Evolutionary conservation across 1,284 basidiomycete genomes (phyloP).

Genomic region (Austroboletus novae-zelandiae): DNA sequence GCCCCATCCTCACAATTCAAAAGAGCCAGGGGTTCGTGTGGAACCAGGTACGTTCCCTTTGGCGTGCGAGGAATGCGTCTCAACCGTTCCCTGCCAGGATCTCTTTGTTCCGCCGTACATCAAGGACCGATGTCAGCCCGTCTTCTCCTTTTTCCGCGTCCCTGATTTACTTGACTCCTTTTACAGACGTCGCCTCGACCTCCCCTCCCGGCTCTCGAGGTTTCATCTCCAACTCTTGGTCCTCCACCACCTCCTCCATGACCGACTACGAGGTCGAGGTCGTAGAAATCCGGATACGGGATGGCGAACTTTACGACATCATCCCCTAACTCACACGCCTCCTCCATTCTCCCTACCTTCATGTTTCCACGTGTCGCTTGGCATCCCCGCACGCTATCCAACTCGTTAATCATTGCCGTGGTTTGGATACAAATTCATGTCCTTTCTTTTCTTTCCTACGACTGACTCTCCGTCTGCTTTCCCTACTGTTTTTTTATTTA

Average conservation of each 20-base stretch:
- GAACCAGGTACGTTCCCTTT: slow-evolving; percentile 62
- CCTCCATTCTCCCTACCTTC: not conserved
- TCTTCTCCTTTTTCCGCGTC: not conserved
- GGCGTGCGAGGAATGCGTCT: slow-evolving; percentile 1
- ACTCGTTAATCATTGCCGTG: not conserved
- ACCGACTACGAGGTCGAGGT: slow-evolving; percentile 77
- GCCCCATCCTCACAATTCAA: slow-evolving; percentile 80
- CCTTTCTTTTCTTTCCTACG: slow-evolving; percentile 4
- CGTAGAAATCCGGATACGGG: slow-evolving; percentile 77
- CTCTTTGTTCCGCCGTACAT: slow-evolving; percentile 82
- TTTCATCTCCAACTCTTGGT: slow-evolving; percentile 65
- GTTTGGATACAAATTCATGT: not conserved
- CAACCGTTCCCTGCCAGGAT: slow-evolving; percentile 45
- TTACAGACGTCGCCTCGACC: slow-evolving; percentile 74
- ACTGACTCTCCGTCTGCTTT: slow-evolving; percentile 10
- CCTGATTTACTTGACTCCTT: not conserved
- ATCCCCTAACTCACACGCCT: slow-evolving; percentile 51
- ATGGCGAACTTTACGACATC: slow-evolving; percentile 71
- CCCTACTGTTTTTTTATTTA: not conserved
- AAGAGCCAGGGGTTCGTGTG: slow-evolving; percentile 84
- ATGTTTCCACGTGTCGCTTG: not conserved
- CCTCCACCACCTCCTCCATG: slow-evolving; percentile 62
- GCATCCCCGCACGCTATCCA: slow-evolving; percentile 3
- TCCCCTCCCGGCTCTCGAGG: slow-evolving; percentile 68
- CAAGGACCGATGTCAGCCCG: slow-evolving; percentile 76